Percentiles rank a stretch among this genome's conserved stretches.
These are phyloP conservation scores for Dioscorea cayenensis DNA, from an alignment of 116 monocot genomes.

Conservation along the genomic window DNA sequence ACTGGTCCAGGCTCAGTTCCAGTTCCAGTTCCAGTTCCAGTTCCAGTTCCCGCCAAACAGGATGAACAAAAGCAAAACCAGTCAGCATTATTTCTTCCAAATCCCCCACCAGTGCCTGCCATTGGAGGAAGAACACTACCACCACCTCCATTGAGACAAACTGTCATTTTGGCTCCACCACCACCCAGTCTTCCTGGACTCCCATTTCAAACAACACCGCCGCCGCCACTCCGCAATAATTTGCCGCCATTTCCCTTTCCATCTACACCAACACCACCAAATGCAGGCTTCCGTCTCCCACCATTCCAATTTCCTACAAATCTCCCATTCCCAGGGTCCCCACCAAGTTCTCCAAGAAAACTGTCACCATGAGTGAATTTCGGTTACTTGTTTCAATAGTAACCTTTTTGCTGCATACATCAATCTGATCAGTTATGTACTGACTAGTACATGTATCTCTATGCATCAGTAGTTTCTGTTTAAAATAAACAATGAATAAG, in stretches of 20 bases:
- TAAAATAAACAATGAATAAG: background rate
- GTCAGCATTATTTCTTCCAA: conserved; percentile 16
- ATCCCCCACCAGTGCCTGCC: conserved; percentile 13
- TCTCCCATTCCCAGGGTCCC: conserved; percentile 14
- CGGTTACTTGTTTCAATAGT: background rate
- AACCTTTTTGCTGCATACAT: background rate
- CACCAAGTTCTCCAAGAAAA: conserved; percentile 6
- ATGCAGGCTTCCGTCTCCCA: background rate
- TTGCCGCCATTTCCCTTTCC: conserved; percentile 14
- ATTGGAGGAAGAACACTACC: background rate
- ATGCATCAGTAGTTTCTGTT: background rate
- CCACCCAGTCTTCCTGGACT: conserved; percentile 14
- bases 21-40: background rate
- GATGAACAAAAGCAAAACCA: conserved; percentile 11
- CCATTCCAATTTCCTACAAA: conserved; percentile 9
- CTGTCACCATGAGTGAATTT: conserved; percentile 10
- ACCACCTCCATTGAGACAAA: conserved; percentile 1
- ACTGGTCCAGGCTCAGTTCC: background rate
- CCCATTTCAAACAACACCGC: conserved; percentile 19
- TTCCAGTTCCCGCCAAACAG: background rate
- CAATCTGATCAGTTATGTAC: background rate
- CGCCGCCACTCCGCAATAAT: background rate
- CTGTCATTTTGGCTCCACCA: conserved; percentile 17
- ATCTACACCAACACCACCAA: conserved; percentile 11
- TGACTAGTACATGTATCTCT: background rate